phyloP scores from a whole-genome alignment of 345 rosid genomes.

The Toxicodendron radicans region DNA sequence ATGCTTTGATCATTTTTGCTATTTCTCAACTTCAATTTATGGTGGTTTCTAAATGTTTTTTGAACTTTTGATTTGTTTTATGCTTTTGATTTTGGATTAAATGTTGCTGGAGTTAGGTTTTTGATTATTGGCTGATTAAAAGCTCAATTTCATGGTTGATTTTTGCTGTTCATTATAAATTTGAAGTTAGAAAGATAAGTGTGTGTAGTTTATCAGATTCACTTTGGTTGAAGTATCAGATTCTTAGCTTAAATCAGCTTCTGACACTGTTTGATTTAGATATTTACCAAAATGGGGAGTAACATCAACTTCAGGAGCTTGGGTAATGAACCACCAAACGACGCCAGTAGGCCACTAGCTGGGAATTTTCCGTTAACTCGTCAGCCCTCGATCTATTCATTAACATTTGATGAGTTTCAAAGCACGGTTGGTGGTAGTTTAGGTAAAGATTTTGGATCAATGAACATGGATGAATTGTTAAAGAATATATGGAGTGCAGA shows the following conservation, averaged over 20 bases:
- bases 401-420: conserved; percentile 92
- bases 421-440: conserved; percentile 54
- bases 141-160: not conserved
- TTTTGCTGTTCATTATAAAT: not conserved
- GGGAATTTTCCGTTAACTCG: conserved; percentile 49
- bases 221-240: conserved; percentile 13
- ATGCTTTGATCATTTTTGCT: not conserved
- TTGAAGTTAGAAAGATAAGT: not conserved
- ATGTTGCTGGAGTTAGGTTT: not conserved
- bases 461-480: conserved; percentile 96
- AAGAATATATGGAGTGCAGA: conserved; percentile 84
- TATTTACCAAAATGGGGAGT: conserved; percentile 50
- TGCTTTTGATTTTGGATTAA: not conserved
- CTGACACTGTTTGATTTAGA: conserved; percentile 30
- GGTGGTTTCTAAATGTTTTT: not conserved
- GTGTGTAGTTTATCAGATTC: not conserved
- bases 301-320: conserved; percentile 66
- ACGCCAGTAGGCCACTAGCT: conserved; percentile 37
- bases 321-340: conserved; percentile 34
- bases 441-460: conserved; percentile 89
- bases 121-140: not conserved
- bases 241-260: conserved; percentile 12
- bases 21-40: not conserved
- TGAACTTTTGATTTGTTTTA: not conserved
- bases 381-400: conserved; percentile 73